phyloP scores from a whole-genome alignment of 768 basidiomycete species.

The Ramaria rubella region DNA sequence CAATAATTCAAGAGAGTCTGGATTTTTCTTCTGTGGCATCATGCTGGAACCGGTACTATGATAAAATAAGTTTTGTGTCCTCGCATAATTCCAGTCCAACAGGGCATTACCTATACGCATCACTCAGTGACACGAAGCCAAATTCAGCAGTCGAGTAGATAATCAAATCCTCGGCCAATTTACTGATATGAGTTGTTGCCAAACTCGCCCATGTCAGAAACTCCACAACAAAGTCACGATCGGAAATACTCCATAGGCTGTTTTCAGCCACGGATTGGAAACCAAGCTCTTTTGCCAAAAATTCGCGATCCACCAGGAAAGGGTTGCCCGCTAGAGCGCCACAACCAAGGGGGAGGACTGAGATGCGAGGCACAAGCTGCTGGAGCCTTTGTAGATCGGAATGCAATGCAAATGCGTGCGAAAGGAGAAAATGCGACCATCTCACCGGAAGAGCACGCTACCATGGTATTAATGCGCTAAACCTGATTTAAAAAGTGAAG shows the following conservation, averaged over 20 bases:
- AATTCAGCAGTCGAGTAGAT: conserved; percentile 97
- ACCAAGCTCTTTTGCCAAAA: conserved; percentile 83
- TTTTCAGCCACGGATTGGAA: conserved; percentile 89
- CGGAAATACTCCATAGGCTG: conserved; percentile 93
- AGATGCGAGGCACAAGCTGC: conserved; percentile 82
- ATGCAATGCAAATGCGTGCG: conserved; percentile 91
- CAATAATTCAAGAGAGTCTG: conserved; percentile 91
- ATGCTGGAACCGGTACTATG: conserved; percentile 94
- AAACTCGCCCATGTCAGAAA: conserved; percentile 95
- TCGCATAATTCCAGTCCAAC: conserved; percentile 3
- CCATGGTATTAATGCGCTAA: background rate
- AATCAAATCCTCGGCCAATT: conserved; percentile 93
- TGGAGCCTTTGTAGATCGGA: conserved; percentile 80
- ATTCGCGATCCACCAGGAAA: conserved; percentile 88
- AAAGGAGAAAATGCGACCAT: conserved; percentile 95
- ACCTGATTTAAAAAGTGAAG: background rate
- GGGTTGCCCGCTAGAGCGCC: conserved; percentile 97
- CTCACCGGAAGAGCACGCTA: conserved; percentile 97
- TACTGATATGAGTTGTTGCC: conserved; percentile 88
- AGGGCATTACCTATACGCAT: conserved; percentile 84
- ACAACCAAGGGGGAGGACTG: conserved; percentile 87
- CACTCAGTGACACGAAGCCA: conserved; percentile 91
- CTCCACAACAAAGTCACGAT: conserved; percentile 95
- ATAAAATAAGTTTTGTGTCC: conserved; percentile 7
- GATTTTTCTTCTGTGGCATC: conserved; percentile 99